Percentiles rank a stretch among this genome's conserved stretches.
phyloP scores from a whole-genome alignment of 495 filamentous ascomycete species.

The Rhypophila decipiens region DNA sequence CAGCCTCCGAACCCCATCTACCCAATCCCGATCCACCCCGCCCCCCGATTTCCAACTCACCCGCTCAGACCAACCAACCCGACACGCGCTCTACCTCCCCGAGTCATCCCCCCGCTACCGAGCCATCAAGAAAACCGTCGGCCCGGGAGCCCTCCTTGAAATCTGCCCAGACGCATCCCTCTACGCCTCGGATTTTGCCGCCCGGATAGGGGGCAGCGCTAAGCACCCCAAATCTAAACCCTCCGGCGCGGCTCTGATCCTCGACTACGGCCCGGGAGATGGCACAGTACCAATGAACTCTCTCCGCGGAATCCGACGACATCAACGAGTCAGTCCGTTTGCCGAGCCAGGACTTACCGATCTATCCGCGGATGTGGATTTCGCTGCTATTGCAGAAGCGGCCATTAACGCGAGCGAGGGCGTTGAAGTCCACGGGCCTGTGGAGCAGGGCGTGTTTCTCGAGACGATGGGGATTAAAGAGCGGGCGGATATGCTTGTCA shows the following conservation, averaged over 20 bases:
- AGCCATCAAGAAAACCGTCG: constrained; percentile 56
- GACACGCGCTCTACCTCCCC: constrained; percentile 78
- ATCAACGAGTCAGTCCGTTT: constrained; percentile 71
- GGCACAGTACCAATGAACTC: constrained; percentile 75
- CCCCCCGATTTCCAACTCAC: constrained; percentile 79
- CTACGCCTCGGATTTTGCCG: constrained; percentile 72
- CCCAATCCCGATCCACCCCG: constrained; percentile 45
- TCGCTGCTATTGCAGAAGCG: constrained; percentile 73
- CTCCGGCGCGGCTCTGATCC: constrained; percentile 79
- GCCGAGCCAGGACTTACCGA: constrained; percentile 72
- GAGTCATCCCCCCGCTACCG: constrained; percentile 75
- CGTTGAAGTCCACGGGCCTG: constrained; percentile 88
- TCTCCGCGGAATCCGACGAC: constrained; percentile 74
- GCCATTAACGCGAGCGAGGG: constrained; percentile 65
- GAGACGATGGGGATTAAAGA: constrained; percentile 71
- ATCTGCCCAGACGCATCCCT: constrained; percentile 79
- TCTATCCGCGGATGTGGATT: constrained; percentile 88
- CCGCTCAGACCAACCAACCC: constrained; percentile 63
- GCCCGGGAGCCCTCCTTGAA: constrained; percentile 66
- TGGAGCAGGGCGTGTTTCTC: constrained; percentile 79
- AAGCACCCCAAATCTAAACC: constrained; percentile 51
- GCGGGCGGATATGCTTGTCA: constrained; percentile 62
- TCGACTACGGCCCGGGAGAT: constrained; percentile 81
- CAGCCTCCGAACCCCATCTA: constrained; percentile 41
- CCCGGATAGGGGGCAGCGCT: constrained; percentile 67